A percentile compares a stretch with the other conserved stretches of the same genome.
phyloP scores from a whole-genome alignment of 2,329 filamentous ascomycete species.

The Scolecobasidium constrictum region DNA sequence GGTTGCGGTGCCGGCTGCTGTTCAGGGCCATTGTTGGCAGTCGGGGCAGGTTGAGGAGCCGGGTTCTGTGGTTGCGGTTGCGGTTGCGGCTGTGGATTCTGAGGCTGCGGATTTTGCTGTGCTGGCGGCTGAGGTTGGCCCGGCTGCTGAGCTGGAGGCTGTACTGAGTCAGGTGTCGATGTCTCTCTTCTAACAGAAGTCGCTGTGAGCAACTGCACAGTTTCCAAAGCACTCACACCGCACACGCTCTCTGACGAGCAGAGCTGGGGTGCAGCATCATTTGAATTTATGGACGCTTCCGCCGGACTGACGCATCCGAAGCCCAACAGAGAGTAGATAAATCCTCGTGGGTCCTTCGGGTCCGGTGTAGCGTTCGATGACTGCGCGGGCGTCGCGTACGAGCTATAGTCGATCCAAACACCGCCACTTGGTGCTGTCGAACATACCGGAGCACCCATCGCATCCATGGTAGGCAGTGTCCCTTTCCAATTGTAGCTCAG shows the following conservation, averaged over 20 bases:
- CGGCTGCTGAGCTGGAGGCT: neutral
- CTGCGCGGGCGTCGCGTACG: constrained; percentile 6
- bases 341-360: neutral
- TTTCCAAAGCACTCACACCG: neutral
- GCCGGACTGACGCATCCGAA: neutral
- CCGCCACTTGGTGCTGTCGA: neutral
- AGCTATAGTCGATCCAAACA: neutral
- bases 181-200: neutral
- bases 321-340: neutral
- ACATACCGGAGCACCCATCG: constrained; percentile 4
- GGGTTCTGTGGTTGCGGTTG: neutral
- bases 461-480: constrained; percentile 5
- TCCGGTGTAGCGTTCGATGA: neutral
- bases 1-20: neutral
- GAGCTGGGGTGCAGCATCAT: constrained; percentile 2
- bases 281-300: constrained; percentile 2
- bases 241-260: neutral
- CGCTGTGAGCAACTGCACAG: neutral
- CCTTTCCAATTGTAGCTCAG: constrained; percentile 4
- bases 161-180: neutral
- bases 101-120: neutral
- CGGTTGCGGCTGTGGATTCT: neutral
- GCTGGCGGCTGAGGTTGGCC: neutral
- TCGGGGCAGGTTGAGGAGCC: too few species aligned
- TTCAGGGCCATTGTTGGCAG: too few species aligned